These are phyloP conservation scores for Nepenthes alata DNA, from an alignment of 179 eudicot genomes.

Conservation along the genomic window DNA sequence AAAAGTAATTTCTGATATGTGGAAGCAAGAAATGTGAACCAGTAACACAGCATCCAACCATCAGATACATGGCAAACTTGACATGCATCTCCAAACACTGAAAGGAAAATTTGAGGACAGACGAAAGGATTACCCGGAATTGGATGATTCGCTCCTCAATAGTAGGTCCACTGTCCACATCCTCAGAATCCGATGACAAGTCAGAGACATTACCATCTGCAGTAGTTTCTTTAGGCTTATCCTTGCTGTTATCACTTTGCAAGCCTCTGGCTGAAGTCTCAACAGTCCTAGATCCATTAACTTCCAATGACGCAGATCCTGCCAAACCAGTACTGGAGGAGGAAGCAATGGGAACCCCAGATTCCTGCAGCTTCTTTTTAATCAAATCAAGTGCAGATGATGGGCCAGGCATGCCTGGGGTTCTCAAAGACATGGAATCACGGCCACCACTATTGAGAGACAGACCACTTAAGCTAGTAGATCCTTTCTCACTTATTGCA, in stretches of 20 bases:
- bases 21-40: no score
- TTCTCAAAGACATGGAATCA: constrained; percentile 64
- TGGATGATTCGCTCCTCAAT: constrained; percentile 73
- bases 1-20: no score
- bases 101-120: neutral
- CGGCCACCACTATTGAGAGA: constrained; percentile 90
- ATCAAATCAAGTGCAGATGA: constrained; percentile 92
- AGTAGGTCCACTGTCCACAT: constrained; percentile 71
- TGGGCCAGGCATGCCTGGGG: constrained; percentile 35
- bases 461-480: constrained; percentile 69
- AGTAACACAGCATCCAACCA: no score
- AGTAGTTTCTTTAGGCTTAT: constrained; percentile 49
- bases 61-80: no score
- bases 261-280: constrained; percentile 45
- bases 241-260: constrained; percentile 63
- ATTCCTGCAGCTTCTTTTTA: constrained; percentile 93
- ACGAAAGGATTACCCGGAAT: constrained; percentile 52
- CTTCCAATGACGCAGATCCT: constrained; percentile 35
- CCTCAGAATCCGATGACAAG: constrained; percentile 91
- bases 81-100: no score
- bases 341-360: constrained; percentile 64
- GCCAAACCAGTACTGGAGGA: constrained; percentile 37
- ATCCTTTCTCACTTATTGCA: constrained; percentile 43
- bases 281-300: constrained; percentile 56
- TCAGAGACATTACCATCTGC: constrained; percentile 67